phyloP scores from a whole-genome alignment of 2,329 filamentous ascomycete species.

The Cordyceps cateniannulata region DNA sequence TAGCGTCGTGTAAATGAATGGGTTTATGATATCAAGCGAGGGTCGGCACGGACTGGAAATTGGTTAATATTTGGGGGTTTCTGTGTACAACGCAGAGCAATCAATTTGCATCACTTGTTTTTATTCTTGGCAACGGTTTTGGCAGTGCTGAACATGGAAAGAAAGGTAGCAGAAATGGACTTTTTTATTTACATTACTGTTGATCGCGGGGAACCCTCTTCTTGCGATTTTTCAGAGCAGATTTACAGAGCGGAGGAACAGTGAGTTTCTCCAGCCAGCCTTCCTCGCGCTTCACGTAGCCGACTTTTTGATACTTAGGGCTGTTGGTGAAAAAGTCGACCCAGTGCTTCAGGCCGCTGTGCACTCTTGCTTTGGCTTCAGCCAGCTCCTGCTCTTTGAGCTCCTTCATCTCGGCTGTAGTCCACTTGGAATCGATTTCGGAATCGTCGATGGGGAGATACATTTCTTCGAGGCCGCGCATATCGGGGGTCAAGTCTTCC shows the following conservation, averaged over 20 bases:
- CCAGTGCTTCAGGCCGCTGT: conserved; percentile 71
- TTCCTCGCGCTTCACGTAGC: conserved; percentile 59
- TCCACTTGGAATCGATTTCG: conserved; percentile 53
- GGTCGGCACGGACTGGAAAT: not conserved
- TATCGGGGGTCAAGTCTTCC: conserved; percentile 75
- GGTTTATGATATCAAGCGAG: conserved; percentile 5
- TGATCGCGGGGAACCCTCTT: conserved; percentile 31
- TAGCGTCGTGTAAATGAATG: not conserved
- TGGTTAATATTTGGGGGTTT: not conserved
- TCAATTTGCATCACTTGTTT: not conserved
- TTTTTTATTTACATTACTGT: not conserved
- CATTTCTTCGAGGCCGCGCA: conserved; percentile 83
- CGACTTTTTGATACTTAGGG: conserved; percentile 76
- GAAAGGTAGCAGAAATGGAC: not conserved
- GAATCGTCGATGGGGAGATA: conserved; percentile 62
- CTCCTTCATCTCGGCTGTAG: conserved; percentile 44
- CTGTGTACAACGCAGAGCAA: not conserved
- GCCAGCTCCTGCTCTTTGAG: conserved; percentile 57
- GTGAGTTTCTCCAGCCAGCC: conserved; percentile 57
- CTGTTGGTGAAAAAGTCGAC: conserved; percentile 72
- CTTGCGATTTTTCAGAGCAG: conserved; percentile 53
- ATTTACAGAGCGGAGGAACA: conserved; percentile 60
- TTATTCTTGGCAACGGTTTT: not conserved
- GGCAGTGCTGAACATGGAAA: not conserved
- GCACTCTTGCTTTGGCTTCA: conserved; percentile 57